Base-by-base conservation (phyloP, 2,329 filamentous ascomycete genomes). In the Periconia digitata region DNA sequence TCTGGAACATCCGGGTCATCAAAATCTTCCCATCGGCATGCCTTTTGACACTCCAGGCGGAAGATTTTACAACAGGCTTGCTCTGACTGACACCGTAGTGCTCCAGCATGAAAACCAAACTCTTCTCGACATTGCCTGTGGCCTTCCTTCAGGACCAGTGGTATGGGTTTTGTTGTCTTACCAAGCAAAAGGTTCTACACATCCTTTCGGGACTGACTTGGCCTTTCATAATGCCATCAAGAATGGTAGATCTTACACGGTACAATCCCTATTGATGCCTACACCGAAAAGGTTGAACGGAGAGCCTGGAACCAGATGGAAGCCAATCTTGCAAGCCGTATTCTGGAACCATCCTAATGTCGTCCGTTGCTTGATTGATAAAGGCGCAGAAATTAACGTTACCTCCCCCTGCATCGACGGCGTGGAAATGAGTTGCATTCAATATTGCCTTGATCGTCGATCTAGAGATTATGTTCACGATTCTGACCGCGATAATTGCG, bases 151-250 rank as follows among this genome's bases (percentile, higher is more conserved):
- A 16, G 55, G 56, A 6, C 56, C 63, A 0, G 46, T 59, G 0
- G 40, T 65, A 6, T 70, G 64, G 62, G 50, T 66, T 0, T 40
- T 71, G 1, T 10, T 66, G 15, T 51, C 57, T 0, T 55, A 68
- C 43, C 60, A 60, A n/a, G 66, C 56, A 4, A 67, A 54, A 46
- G 59, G 66, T 21, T 62, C 66, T 3, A 59, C 45, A 15, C 62
- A 70, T 40, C 67, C 67, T 2, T 53, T 64, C 6, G 67, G 67
- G 1, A 67, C 57, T 5, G 66, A 70, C 32, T 47, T 69, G 10
- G 60, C 68, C 1, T 49, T 71, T 7, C 61, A 70, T 32, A 71
- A 70, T 46, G 68, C 67, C 4, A 70, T 70, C 38, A 69, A 63
- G 38, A 71, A 70, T 24, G 62, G 60, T 16, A 54, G 66, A 3